phyloP scores from a whole-genome alignment of 495 filamentous ascomycete genomes.

The Massariosphaeria phaeospora region DNA sequence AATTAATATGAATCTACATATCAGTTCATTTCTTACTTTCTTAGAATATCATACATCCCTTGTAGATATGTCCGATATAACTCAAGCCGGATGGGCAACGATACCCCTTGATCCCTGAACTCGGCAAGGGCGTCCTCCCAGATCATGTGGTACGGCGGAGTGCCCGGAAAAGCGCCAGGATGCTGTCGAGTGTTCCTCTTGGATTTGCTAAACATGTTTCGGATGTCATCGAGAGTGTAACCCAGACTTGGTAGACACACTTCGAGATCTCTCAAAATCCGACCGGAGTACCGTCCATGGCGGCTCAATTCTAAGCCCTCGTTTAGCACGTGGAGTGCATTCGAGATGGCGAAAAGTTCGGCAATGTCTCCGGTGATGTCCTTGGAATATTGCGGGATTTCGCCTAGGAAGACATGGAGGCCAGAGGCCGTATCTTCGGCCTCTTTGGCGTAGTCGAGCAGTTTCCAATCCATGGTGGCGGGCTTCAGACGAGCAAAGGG shows the following conservation, averaged over 20 bases:
- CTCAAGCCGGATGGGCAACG: conserved; percentile 49
- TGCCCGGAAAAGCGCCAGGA: conserved; percentile 35
- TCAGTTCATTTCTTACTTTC: conserved; percentile 19
- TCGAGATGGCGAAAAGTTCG: conserved; percentile 52
- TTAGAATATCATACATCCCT: conserved; percentile 42
- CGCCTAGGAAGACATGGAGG: conserved; percentile 49
- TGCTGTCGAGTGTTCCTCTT: conserved; percentile 30
- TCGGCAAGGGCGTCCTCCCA: conserved; percentile 51
- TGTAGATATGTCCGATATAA: conserved; percentile 51
- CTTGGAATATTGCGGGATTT: conserved; percentile 50
- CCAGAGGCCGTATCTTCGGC: conserved; percentile 53
- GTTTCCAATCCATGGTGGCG: conserved; percentile 41
- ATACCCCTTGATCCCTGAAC: conserved; percentile 51
- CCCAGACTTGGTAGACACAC: conserved; percentile 47
- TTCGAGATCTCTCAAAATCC: conserved; percentile 45
- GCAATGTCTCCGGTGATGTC: conserved; percentile 54
- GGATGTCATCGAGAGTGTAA: conserved; percentile 52
- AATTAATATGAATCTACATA: not conserved
- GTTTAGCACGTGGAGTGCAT: conserved; percentile 47
- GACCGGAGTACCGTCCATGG: conserved; percentile 39
- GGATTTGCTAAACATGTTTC: conserved; percentile 47
- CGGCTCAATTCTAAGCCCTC: conserved; percentile 38
- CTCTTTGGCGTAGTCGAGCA: conserved; percentile 48
- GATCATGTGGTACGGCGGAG: conserved; percentile 44
- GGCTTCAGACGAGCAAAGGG: conserved; percentile 12